These are phyloP conservation scores for Boletus fagicola DNA, from an alignment of 768 basidiomycete genomes.

Conservation along the genomic window DNA sequence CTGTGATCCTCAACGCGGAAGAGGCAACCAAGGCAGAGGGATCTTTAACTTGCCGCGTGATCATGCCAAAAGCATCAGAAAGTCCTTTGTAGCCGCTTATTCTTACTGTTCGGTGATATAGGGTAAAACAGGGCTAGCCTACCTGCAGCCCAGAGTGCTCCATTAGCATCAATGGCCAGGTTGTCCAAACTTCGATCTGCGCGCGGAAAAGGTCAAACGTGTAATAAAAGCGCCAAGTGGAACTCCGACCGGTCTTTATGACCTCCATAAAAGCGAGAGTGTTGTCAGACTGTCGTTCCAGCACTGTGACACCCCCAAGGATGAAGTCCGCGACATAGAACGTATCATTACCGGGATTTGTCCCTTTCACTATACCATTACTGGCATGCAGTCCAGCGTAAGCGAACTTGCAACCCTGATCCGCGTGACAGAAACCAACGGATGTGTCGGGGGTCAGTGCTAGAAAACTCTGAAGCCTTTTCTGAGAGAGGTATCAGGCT, in stretches of 20 bases:
- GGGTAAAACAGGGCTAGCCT: slow-evolving; percentile 5
- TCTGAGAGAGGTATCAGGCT: slow-evolving; percentile 14
- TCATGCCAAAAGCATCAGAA: slow-evolving; percentile 38
- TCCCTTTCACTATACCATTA: slow-evolving; percentile 61
- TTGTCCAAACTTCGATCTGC: slow-evolving; percentile 60
- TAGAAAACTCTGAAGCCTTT: slow-evolving; percentile 25
- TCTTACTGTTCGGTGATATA: not conserved
- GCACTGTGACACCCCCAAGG: slow-evolving; percentile 46
- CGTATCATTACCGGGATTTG: slow-evolving; percentile 47
- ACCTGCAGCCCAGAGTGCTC: slow-evolving; percentile 65
- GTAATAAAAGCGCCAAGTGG: slow-evolving; percentile 1
- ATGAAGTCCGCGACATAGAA: slow-evolving; percentile 55
- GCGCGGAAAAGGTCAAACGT: slow-evolving; percentile 5
- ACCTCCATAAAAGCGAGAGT: slow-evolving; percentile 52
- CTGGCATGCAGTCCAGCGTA: slow-evolving; percentile 46
- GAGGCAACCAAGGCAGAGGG: slow-evolving; percentile 44
- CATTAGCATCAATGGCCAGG: slow-evolving; percentile 55
- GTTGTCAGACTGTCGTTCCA: slow-evolving; percentile 60
- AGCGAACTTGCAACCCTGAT: slow-evolving; percentile 60
- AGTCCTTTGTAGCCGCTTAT: slow-evolving; percentile 35
- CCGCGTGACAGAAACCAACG: slow-evolving; percentile 63
- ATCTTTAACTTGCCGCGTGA: slow-evolving; percentile 42
- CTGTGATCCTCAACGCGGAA: slow-evolving; percentile 49
- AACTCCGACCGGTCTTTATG: slow-evolving; percentile 48
- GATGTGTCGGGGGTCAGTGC: slow-evolving; percentile 41